Evolutionary conservation across 1,284 basidiomycete species (phyloP).

Genomic region (Tilletia indica): DNA sequence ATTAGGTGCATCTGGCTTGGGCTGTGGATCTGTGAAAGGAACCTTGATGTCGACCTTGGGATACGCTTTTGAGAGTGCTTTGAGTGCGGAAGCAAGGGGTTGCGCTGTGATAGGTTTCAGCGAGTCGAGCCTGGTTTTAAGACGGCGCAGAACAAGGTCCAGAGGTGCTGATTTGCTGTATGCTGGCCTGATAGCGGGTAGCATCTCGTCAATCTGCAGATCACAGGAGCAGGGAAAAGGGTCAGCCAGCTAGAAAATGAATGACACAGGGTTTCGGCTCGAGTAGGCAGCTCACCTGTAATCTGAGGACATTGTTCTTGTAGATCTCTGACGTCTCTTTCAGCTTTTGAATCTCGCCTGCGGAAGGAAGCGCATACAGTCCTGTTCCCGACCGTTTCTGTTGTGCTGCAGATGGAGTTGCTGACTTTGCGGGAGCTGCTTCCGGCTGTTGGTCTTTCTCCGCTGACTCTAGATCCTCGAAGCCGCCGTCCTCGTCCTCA

Average conservation of each 20-base stretch:
- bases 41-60: slow-evolving; percentile 39
- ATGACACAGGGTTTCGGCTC: too few relatives aligned
- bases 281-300: slow-evolving; percentile 64
- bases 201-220: slow-evolving; percentile 49
- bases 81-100: slow-evolving; percentile 33
- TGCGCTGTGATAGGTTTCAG: slow-evolving; percentile 32
- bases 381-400: slow-evolving; percentile 30
- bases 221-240: neutral
- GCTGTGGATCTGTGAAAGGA: slow-evolving; percentile 58
- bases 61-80: slow-evolving; percentile 56
- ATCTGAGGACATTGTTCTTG: slow-evolving; percentile 77
- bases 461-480: slow-evolving; percentile 46
- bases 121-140: slow-evolving; percentile 38
- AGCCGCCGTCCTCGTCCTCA: slow-evolving; percentile 40
- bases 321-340: slow-evolving; percentile 77
- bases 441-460: slow-evolving; percentile 31
- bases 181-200: slow-evolving; percentile 39
- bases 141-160: slow-evolving; percentile 45
- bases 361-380: slow-evolving; percentile 60
- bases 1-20: slow-evolving; percentile 59
- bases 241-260: neutral
- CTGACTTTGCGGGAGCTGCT: slow-evolving; percentile 14
- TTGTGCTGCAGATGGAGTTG: neutral
- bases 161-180: slow-evolving; percentile 39
- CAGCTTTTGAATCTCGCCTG: slow-evolving; percentile 71